Evolutionary conservation across 176 grass and related monocot species (phyloP), one percentile per base, ranked within the genome.

Genomic region (Rhynchospora tenuis): DNA sequence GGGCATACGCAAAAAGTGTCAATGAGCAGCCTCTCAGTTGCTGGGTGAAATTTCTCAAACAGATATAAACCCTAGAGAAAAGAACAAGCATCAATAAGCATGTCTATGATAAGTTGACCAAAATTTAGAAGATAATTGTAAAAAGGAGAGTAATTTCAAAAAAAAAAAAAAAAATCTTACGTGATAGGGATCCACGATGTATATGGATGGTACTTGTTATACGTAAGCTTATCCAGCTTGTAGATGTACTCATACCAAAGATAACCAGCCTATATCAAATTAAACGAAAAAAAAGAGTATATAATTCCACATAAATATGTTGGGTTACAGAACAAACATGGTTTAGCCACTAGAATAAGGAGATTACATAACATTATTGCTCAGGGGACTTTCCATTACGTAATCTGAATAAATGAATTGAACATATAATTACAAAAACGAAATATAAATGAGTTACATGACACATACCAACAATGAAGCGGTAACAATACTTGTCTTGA

Each of bases 171-270:
- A 13, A n/a, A 27, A 58, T 84, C 88, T 42, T 66, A 90, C 91
- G 91, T 93, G 48, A 93, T 93, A 75, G 91, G 91, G 69, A 93
- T 93, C 91, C 91, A 93, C 55, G 91, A 93, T 59, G 91, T 90
- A 67, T 93, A 93, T 23, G 91, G 88, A 80, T 93, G 91, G 52
- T 77, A 67, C 54, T 93, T 93, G 78, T 93, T 93, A 82, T 93
- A 93, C 38, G 88, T 86, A 82, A 90, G 1, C 87, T 93, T 93
- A 74, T 93, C 88, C 81, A 93, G 81, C 84, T 88, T 93, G 76
- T 93, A 93, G 81, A 93, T 88, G 83, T 90, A 93, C 56, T 93
- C 91, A 24, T 88, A 93, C 91, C 88, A 93, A 23, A 90, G 76
- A 59, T 88, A 93, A 64, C 84, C 91, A 74, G 51, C 88, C 91